Conservation (phyloP, 78 protist species). For the Dictyostelium firmibasis region DNA sequence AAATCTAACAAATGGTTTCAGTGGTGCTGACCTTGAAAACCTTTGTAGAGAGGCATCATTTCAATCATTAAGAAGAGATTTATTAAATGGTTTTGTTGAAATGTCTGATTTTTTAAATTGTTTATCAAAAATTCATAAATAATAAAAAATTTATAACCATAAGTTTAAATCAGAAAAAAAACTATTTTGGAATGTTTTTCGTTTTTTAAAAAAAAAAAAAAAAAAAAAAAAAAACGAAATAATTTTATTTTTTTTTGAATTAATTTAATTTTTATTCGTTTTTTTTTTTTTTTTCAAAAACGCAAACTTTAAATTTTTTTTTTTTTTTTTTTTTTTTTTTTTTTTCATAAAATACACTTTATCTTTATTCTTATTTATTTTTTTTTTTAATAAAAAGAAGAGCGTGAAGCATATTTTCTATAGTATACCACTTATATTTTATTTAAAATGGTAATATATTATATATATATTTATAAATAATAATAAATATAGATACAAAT, state of each 20-base stretch:
- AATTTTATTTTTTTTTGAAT: not conserved
- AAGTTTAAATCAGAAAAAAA: too few relatives aligned
- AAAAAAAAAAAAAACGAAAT: too few relatives aligned
- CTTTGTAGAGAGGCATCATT: constrained; percentile 89
- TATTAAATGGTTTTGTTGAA: not conserved
- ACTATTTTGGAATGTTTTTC: too few relatives aligned
- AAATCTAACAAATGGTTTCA: constrained; percentile 25
- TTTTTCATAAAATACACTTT: not conserved
- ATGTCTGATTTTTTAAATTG: constrained; percentile 26
- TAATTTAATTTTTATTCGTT: not conserved
- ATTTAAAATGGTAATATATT: not conserved
- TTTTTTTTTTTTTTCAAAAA: not conserved
- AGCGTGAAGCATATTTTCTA: constrained; percentile 8
- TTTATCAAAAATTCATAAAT: not conserved
- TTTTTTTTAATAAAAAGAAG: not conserved
- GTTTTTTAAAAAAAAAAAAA: too few relatives aligned
- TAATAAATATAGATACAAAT: not conserved
- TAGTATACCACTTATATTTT: not conserved
- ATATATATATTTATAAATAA: too few relatives aligned
- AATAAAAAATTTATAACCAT: not conserved
- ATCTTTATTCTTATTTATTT: not conserved
- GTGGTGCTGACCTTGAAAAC: constrained; percentile 90
- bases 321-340: not conserved
- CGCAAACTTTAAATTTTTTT: not conserved
- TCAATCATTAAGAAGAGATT: constrained; percentile 49